Percentiles rank a stretch among this genome's conserved stretches.
These are phyloP conservation scores for Nemania abortiva DNA, from an alignment of 2,329 filamentous ascomycete genomes.

Conservation along the genomic window DNA sequence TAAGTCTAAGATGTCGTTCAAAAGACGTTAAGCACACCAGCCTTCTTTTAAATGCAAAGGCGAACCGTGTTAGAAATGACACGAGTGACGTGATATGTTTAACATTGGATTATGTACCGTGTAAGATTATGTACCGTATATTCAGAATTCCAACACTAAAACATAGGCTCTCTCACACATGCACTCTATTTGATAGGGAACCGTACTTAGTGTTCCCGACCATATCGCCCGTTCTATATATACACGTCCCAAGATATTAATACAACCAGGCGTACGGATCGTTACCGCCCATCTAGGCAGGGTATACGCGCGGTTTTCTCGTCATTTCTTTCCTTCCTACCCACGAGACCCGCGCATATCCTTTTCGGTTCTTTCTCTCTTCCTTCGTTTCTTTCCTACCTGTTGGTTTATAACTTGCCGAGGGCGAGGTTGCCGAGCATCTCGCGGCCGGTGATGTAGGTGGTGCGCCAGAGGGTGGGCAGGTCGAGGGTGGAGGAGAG, in stretches of 20 bases:
- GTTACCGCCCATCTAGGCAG: neutral
- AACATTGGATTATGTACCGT: slow-evolving; percentile 14
- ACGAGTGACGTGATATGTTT: neutral
- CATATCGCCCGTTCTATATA: slow-evolving; percentile 3
- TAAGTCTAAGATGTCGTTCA: neutral
- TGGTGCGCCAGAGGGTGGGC: slow-evolving; percentile 85
- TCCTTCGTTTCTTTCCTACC: neutral
- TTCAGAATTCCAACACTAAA: slow-evolving; percentile 1
- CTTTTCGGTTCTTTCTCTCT: too few species aligned
- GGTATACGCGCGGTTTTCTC: too few species aligned
- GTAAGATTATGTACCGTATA: neutral
- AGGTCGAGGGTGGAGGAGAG: slow-evolving; percentile 86
- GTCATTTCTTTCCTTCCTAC: too few species aligned
- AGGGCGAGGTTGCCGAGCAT: slow-evolving; percentile 79
- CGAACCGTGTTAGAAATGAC: neutral
- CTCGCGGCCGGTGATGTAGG: slow-evolving; percentile 77
- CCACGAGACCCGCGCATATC: too few species aligned
- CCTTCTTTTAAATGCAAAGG: neutral
- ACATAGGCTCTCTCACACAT: neutral
- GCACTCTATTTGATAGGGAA: neutral
- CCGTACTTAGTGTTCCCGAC: neutral
- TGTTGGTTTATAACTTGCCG: slow-evolving; percentile 73
- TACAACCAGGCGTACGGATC: neutral
- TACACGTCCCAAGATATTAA: neutral
- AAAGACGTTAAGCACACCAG: too few species aligned